Evolutionary conservation across 1,139 yeast genomes (phyloP), one percentile per base, ranked within the genome.

Genomic region (Hemisphaericaspora xylofermentans): DNA sequence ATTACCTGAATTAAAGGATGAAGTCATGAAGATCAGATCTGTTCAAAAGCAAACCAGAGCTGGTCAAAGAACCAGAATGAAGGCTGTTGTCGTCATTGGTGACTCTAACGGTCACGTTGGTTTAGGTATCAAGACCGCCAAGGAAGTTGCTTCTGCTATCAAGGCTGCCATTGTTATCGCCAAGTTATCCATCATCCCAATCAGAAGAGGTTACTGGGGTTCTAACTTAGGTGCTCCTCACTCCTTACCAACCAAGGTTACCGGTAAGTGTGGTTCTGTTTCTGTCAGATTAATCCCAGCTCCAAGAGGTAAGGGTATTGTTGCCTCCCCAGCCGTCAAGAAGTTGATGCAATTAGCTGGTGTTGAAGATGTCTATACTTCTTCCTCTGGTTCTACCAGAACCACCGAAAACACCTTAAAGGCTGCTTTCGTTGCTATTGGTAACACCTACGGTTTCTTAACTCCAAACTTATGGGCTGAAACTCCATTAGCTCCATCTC

Each of bases 171-270:
- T 93, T 80, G 83, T 88, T 81, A 91, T 93, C 71, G 99, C 98
- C 74, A 93, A 93, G 84, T 85, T 93, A 70, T 86, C 97, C 59
- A 87, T 93, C 75, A 89, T 94, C 71, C 99, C 99, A 72, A 93
- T 94, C 80, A 91, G 99, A 85, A 89, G 98, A 84, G 99, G 99
- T 82, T 93, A 93, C 93, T 93, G 99, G 99, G 99, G 99, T 79
- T 77, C 96, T 74, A 88, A 88, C 83, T 88, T 93, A 76, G 99
- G 98, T 84, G 85, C 88, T 76, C 98, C 98, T 69, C 99, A 93
- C 87, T 88, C 98, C 59, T 85, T 93, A 71, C 94, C 96, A 68
- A 78, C 85, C 79, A 93, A 93, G 89, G 88, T 91, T 70, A 86
- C 98, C 59, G 98, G 98, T 82, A 91, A 89, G 88, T 91, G 97